Percentiles rank a stretch among this genome's conserved stretches.
Evolutionary conservation across 306 rosid species (phyloP).

Genomic region (Cucumis hystrix): DNA sequence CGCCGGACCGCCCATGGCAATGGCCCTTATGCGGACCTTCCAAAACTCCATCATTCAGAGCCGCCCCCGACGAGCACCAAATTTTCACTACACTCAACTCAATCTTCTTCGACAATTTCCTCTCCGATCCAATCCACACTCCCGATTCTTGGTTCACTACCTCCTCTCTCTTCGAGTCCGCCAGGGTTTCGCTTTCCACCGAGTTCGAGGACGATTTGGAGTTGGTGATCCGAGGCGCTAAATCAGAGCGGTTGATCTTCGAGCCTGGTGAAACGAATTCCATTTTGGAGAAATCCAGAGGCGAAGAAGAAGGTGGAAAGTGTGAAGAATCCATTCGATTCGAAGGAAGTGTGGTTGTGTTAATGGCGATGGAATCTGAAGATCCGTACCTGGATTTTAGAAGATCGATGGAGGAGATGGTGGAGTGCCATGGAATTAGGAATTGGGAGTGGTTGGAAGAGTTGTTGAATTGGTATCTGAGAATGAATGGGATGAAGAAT

Average conservation of each 20-base stretch:
- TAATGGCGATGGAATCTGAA: conserved; percentile 47
- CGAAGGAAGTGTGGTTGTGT: conserved; percentile 37
- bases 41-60: conserved; percentile 52
- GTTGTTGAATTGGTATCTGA: conserved; percentile 54
- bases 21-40: conserved; percentile 38
- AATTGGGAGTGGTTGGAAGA: conserved; percentile 73
- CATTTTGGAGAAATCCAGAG: conserved; percentile 27
- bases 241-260: conserved; percentile 63
- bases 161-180: conserved; percentile 42
- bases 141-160: conserved; percentile 58
- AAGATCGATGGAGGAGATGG: conserved; percentile 87
- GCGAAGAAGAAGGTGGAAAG: background rate
- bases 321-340: background rate
- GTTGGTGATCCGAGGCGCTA: conserved; percentile 12
- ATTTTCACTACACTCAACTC: conserved; percentile 57
- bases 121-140: conserved; percentile 22
- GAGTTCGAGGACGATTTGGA: conserved; percentile 38
- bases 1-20: conserved; percentile 27
- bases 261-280: conserved; percentile 53
- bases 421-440: conserved; percentile 46
- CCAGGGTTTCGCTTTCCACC: conserved; percentile 46
- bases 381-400: conserved; percentile 58
- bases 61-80: conserved; percentile 19
- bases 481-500: conserved; percentile 43
- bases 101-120: conserved; percentile 27